Evolutionary conservation across 1,139 yeast species (phyloP).

Genomic region (Diutina scorzettiae): DNA sequence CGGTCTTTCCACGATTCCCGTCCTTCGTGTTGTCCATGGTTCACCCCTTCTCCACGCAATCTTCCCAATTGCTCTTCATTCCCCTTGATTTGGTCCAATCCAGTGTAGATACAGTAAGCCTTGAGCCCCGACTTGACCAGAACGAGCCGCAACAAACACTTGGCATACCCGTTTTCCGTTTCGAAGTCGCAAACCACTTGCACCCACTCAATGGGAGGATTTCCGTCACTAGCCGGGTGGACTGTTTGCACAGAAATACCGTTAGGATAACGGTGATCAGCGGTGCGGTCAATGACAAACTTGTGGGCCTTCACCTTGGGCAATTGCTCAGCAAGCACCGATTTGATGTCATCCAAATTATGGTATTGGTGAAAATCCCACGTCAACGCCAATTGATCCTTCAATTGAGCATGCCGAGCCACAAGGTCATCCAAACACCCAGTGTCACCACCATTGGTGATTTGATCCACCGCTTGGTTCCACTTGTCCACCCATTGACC

Average conservation of each 20-base stretch:
- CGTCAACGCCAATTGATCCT: conserved; percentile 21
- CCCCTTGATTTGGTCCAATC: conserved; percentile 20
- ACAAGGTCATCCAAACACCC: conserved; percentile 14
- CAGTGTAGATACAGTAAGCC: conserved; percentile 22
- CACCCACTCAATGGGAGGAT: conserved; percentile 21
- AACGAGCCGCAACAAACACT: conserved; percentile 20
- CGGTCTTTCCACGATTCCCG: conserved; percentile 20
- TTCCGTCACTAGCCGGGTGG: conserved; percentile 15
- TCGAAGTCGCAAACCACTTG: conserved; percentile 19
- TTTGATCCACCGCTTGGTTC: conserved; percentile 12
- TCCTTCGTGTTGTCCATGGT: conserved; percentile 23
- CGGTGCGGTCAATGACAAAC: conserved; percentile 15
- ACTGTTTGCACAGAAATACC: conserved; percentile 15
- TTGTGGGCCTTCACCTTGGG: conserved; percentile 13
- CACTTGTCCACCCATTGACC: conserved; percentile 18
- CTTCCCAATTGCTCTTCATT: conserved; percentile 21
- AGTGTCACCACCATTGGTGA: conserved; percentile 3
- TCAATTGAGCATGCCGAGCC: conserved; percentile 21
- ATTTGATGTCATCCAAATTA: conserved; percentile 17
- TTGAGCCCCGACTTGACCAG: conserved; percentile 17
- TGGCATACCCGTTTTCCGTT: conserved; percentile 20
- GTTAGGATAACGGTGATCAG: conserved; percentile 17
- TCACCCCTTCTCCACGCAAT: conserved; percentile 23
- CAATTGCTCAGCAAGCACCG: conserved; percentile 9
- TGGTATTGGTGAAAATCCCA: conserved; percentile 20